These are phyloP conservation scores for Phytophthora boehmeriae DNA, from an alignment of 352 stramenopile genomes.

Conservation along the genomic window DNA sequence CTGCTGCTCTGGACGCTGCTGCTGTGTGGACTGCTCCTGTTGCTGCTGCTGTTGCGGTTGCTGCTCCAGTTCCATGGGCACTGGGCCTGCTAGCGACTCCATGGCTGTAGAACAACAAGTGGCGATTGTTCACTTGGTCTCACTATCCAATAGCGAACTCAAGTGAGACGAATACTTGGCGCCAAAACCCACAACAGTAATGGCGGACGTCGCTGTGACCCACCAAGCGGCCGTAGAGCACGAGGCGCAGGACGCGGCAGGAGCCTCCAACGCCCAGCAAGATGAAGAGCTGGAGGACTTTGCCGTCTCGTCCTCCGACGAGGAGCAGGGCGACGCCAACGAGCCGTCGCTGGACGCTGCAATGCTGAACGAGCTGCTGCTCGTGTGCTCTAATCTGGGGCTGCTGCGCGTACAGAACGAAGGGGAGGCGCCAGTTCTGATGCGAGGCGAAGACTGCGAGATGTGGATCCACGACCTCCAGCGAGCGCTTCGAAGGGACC, in stretches of 20 bases:
- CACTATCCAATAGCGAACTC: too few species aligned
- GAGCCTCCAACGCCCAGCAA: neutral
- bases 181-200: conserved; percentile 3
- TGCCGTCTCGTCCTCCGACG: conserved; percentile 49
- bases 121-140: neutral
- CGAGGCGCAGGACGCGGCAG: too few species aligned
- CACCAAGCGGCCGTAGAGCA: neutral
- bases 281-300: conserved; percentile 71
- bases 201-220: neutral
- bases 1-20: conserved; percentile 10
- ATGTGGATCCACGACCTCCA: conserved; percentile 89
- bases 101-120: conserved; percentile 9
- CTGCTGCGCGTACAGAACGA: conserved; percentile 73
- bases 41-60: conserved; percentile 14
- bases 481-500: conserved; percentile 77
- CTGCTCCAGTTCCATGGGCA: conserved; percentile 19
- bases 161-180: too few species aligned
- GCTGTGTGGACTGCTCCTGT: conserved; percentile 7
- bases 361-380: conserved; percentile 89
- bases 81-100: conserved; percentile 6
- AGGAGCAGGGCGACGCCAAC: conserved; percentile 39
- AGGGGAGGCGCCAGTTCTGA: conserved; percentile 65
- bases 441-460: conserved; percentile 84
- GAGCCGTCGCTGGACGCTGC: conserved; percentile 60
- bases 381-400: conserved; percentile 88